Evolutionary conservation across 352 stramenopile species (phyloP).

Genomic region (Globisporangium apiculatum): DNA sequence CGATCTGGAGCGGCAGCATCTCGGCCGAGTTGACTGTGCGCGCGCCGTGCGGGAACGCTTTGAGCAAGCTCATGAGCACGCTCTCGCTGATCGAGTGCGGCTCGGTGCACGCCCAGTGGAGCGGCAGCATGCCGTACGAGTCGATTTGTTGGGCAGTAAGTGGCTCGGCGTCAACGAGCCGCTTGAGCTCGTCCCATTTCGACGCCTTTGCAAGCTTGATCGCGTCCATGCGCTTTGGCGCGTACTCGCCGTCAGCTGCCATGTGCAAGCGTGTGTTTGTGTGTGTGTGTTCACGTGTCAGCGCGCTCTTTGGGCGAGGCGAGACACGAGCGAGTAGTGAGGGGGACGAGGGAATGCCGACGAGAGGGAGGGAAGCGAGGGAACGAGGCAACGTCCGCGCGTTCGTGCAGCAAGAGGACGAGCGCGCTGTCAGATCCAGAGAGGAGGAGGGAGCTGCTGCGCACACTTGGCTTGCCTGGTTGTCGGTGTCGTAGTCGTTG

Average conservation of each 20-base stretch:
- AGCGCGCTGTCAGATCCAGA: neutral
- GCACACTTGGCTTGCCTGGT: too few relatives aligned
- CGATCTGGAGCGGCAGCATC: slow-evolving; percentile 84
- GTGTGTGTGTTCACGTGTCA: neutral
- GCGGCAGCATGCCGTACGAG: slow-evolving; percentile 83
- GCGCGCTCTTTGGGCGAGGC: neutral
- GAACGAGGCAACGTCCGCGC: neutral
- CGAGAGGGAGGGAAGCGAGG: neutral
- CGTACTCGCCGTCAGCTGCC: slow-evolving; percentile 16
- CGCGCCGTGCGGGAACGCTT: slow-evolving; percentile 66
- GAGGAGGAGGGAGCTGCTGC: neutral
- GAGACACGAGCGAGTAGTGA: neutral
- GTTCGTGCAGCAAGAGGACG: neutral
- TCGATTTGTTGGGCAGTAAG: slow-evolving; percentile 64
- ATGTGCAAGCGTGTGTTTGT: neutral
- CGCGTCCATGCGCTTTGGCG: slow-evolving; percentile 65
- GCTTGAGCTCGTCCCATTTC: slow-evolving; percentile 70
- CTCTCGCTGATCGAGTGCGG: slow-evolving; percentile 63
- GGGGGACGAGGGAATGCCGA: too few relatives aligned
- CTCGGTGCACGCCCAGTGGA: slow-evolving; percentile 86
- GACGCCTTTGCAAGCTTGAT: slow-evolving; percentile 82
- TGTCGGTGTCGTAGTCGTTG: too few relatives aligned
- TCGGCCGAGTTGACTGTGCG: slow-evolving; percentile 68
- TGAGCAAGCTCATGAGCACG: slow-evolving; percentile 71
- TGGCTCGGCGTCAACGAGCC: slow-evolving; percentile 68